A percentile compares a stretch with the other conserved stretches of the same genome.
Evolutionary conservation across 305 asterid genomes (phyloP).

Genomic region (Rubia tinctorum): DNA sequence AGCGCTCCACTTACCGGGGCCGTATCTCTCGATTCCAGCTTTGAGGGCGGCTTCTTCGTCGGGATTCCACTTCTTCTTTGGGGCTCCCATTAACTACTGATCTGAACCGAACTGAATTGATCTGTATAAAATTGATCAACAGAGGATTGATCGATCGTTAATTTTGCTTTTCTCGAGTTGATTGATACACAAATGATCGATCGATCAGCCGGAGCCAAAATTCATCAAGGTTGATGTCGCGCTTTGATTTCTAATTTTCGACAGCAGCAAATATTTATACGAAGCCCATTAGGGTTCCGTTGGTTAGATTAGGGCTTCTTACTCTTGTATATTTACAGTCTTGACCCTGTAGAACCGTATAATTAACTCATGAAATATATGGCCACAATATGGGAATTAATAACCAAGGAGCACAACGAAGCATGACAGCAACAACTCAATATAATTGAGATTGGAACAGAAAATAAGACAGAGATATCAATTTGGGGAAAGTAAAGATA

Average conservation of each 20-base stretch:
- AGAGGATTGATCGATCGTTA: no score
- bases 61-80: not conserved
- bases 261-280: not conserved
- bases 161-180: no score
- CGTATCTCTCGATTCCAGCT: not conserved
- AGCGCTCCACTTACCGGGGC: not conserved
- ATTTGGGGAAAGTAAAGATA: not conserved
- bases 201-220: no score
- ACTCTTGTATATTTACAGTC: not conserved
- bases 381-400: no score
- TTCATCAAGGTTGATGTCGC: not conserved
- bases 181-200: no score
- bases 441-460: no score
- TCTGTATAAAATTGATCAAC: no score
- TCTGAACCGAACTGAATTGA: not conserved
- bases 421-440: no score
- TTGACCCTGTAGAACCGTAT: not conserved
- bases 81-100: not conserved
- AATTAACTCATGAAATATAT: no score
- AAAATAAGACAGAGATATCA: no score
- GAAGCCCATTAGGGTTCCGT: not conserved
- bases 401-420: no score
- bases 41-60: not conserved
- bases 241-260: not conserved
- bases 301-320: not conserved